Evolutionary conservation across 768 basidiomycete genomes (phyloP), one percentile per base, ranked within the genome.

Genomic region (Pisolithus microcarpus): DNA sequence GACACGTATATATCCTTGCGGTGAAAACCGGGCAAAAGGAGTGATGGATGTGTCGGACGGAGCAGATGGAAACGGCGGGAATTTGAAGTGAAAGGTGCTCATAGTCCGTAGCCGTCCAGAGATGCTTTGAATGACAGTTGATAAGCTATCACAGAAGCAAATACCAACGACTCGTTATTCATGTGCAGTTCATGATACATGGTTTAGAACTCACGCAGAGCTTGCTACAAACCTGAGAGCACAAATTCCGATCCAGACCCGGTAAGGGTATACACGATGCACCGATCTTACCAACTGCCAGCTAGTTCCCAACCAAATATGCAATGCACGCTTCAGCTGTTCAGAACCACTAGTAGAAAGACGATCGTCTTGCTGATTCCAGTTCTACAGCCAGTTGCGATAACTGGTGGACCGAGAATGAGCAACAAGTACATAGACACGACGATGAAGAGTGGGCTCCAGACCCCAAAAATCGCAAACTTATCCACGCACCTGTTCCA

Each of bases 301-400:
- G 13, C 31, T 5, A 34, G 31, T 3, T 15, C 34, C 34, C 34
- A 34, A 10, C 34, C 4, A 11, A 11, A 34, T 15, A 34, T 13
- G 91, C 90, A 56, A 94, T 91, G 70, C 92, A 91, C 38, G 93
- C 92, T 58, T 81, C 85, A 88, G 11, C 91, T 90, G 59, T 92
- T 92, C 68, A 84, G 80, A 1, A 84, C 87, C 5, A 26, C 3
- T 26, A 6, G 26, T 26, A 26, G 58, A 89, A 84, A 89, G 59
- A 92, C 91, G 78, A 26, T 26, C 26, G 89, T 85, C 61, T 79
- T 82, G 8, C 91, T 90, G 40, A 92, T 79, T 1, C 91, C 91
- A 37, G 85, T 84, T 43, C 85, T 81, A 18, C 91, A 90, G 2
- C 91, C 91, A 1, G 88, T 91, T 18, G 90, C 79, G 43, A 91